Conservation (phyloP, 495 filamentous ascomycete genomes). For the Pseudoneurospora amorphoporcata region DNA sequence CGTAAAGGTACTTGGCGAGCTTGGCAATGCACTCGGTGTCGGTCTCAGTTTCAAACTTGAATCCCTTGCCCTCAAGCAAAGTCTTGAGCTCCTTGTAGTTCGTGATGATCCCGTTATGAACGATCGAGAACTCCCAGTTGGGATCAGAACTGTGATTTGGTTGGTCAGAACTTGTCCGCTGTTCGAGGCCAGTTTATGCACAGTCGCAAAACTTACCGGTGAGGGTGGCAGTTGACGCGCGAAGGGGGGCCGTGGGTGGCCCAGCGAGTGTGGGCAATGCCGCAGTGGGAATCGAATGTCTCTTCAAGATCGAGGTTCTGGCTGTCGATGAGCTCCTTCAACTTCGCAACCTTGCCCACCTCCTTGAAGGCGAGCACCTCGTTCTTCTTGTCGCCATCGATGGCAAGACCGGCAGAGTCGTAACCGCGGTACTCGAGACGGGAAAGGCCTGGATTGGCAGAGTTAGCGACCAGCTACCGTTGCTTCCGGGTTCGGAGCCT, state of each 20-base stretch:
- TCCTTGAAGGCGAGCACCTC: conserved; percentile 97
- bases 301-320: conserved; percentile 75
- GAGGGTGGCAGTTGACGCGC: conserved; percentile 92
- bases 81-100: conserved; percentile 99
- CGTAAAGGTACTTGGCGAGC: conserved; percentile 95
- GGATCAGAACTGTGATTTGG: conserved; percentile 49
- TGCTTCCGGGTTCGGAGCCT: conserved; percentile 5
- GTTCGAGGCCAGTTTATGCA: not conserved
- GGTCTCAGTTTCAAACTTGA: conserved; percentile 97
- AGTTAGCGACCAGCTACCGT: conserved; percentile 14
- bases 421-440: conserved; percentile 94
- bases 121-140: conserved; percentile 90
- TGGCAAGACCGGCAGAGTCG: conserved; percentile 89
- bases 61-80: conserved; percentile 85
- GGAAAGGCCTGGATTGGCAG: conserved; percentile 48
- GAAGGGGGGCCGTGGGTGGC: conserved; percentile 94
- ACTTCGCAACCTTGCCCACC: conserved; percentile 94
- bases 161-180: not conserved
- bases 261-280: conserved; percentile 98
- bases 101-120: conserved; percentile 99
- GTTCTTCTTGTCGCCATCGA: conserved; percentile 98
- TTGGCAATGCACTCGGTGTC: conserved; percentile 99
- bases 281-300: conserved; percentile 92
- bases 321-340: conserved; percentile 84
- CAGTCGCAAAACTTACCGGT: conserved; percentile 54